phyloP scores from a whole-genome alignment of 108 stramenopile species.

The Nitzschia inconspicua region DNA sequence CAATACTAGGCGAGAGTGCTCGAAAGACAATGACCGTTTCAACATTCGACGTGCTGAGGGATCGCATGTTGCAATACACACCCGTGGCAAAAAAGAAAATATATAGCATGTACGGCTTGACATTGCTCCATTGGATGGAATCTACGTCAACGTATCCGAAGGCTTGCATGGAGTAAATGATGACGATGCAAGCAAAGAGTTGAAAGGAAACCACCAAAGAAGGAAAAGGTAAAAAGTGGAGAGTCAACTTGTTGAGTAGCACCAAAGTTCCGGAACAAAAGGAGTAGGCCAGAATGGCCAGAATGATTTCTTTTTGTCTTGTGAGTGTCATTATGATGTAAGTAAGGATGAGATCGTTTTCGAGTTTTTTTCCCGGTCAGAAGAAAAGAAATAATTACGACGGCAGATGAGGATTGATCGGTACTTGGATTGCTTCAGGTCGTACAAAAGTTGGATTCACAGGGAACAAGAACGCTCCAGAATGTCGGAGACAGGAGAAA shows the following conservation, averaged over 20 bases:
- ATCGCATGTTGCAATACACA: slow-evolving; percentile 84
- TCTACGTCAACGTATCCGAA: slow-evolving; percentile 54
- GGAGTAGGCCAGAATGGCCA: slow-evolving; percentile 67
- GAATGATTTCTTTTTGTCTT: slow-evolving; percentile 27
- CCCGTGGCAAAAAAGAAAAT: slow-evolving; percentile 78
- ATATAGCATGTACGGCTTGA: slow-evolving; percentile 76
- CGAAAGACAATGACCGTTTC: slow-evolving; percentile 94
- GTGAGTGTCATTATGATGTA: slow-evolving; percentile 14
- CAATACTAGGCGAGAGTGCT: slow-evolving; percentile 76
- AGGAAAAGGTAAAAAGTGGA: slow-evolving; percentile 72
- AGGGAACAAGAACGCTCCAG: too few relatives aligned
- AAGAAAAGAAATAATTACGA: too few relatives aligned
- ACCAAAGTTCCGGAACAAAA: slow-evolving; percentile 76
- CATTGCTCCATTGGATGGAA: slow-evolving; percentile 60
- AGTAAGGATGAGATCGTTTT: too few relatives aligned
- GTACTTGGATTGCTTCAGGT: too few relatives aligned
- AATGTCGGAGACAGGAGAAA: too few relatives aligned
- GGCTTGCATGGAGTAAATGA: slow-evolving; percentile 55
- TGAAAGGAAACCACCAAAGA: slow-evolving; percentile 74
- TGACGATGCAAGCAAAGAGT: slow-evolving; percentile 54
- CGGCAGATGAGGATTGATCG: too few relatives aligned
- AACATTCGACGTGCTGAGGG: slow-evolving; percentile 76
- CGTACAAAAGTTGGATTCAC: too few relatives aligned
- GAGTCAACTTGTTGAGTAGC: slow-evolving; percentile 78
- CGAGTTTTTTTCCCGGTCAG: too few relatives aligned